Evolutionary conservation across 306 rosid species (phyloP).

Genomic region (Quercus glauca): DNA sequence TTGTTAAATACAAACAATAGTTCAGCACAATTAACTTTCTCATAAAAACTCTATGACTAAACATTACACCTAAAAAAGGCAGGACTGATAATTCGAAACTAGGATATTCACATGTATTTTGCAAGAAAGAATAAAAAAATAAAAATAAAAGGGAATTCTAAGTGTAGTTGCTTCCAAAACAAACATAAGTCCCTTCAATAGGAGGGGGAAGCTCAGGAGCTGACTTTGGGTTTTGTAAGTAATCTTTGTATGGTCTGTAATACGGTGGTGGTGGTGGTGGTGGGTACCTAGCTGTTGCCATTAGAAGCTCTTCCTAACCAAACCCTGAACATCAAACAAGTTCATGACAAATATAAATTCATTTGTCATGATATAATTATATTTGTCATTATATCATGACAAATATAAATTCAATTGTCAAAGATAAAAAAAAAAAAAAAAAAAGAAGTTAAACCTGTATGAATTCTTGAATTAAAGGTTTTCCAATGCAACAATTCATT

Average conservation of each 20-base stretch:
- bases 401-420: neutral
- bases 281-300: conserved; percentile 89
- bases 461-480: no score
- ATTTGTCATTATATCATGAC: no score
- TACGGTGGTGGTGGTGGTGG: conserved; percentile 94
- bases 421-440: no score
- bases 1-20: neutral
- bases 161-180: conserved; percentile 76
- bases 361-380: no score
- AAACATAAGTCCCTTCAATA: conserved; percentile 74
- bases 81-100: neutral
- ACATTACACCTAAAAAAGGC: neutral
- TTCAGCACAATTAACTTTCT: neutral
- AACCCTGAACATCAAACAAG: conserved; percentile 17
- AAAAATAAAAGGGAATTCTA: conserved; percentile 6
- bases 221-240: conserved; percentile 70
- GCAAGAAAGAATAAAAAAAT: neutral
- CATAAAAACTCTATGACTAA: neutral
- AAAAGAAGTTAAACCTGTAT: no score
- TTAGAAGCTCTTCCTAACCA: conserved; percentile 20
- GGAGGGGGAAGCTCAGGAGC: conserved; percentile 88
- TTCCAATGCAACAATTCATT: no score
- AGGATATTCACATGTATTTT: neutral
- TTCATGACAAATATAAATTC: neutral
- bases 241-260: conserved; percentile 86